Conservation (phyloP, 176 grass and related monocot genomes). For the Oryza brachyantha region DNA sequence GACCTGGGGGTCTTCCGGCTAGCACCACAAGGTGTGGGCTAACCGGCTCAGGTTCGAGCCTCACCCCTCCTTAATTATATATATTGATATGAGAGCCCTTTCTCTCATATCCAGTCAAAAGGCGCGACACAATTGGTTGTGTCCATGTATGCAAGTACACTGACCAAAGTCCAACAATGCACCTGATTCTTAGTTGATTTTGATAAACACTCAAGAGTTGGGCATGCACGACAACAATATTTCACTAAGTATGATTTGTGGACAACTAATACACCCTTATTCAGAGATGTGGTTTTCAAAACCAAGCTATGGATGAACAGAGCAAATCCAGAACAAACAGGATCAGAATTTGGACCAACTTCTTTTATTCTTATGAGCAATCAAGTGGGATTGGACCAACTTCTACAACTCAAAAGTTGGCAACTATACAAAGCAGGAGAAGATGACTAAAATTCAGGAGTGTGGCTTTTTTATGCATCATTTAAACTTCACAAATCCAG, state of each 20-base stretch:
- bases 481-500: background rate
- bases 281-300: background rate
- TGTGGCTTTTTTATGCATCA: background rate
- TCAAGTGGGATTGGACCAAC: background rate
- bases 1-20: too few relatives aligned
- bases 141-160: background rate
- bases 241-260: background rate
- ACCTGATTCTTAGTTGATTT: background rate
- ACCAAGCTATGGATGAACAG: background rate
- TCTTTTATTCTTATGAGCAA: background rate
- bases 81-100: too few relatives aligned
- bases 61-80: too few relatives aligned
- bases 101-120: too few relatives aligned
- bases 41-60: too few relatives aligned
- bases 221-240: background rate
- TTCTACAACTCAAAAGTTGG: background rate
- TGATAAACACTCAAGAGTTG: background rate
- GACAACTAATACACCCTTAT: background rate
- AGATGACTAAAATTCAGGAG: background rate
- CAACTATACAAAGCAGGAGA: background rate
- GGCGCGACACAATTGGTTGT: too few relatives aligned
- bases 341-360: background rate
- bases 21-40: too few relatives aligned
- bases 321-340: background rate
- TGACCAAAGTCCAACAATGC: background rate